Evolutionary conservation across 2,329 filamentous ascomycete species (phyloP).

Genomic region (Penicillium sp.): DNA sequence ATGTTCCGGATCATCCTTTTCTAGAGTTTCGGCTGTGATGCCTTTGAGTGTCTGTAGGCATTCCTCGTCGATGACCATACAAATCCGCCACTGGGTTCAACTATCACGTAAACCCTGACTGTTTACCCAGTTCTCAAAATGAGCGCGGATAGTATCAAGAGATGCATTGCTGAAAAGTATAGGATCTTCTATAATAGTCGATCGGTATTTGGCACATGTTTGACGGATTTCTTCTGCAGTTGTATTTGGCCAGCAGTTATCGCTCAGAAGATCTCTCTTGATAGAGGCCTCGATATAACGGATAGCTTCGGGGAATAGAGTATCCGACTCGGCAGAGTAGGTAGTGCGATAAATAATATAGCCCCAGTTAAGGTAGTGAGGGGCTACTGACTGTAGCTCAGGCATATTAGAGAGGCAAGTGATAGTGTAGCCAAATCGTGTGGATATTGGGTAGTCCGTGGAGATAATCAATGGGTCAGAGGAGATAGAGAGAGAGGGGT

Average conservation of each 20-base stretch:
- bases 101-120: constrained; percentile 5
- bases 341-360: constrained; percentile 14
- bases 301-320: constrained; percentile 7
- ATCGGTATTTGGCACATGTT: constrained; percentile 8
- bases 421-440: too few species aligned
- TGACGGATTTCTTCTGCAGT: constrained; percentile 1
- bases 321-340: constrained; percentile 9
- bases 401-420: too few species aligned
- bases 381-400: neutral
- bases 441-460: too few species aligned
- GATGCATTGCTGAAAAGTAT: constrained; percentile 6
- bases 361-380: constrained; percentile 5
- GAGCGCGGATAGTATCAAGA: constrained; percentile 9
- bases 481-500: too few species aligned
- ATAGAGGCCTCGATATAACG: constrained; percentile 10
- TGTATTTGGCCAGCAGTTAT: neutral
- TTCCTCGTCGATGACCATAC: constrained; percentile 13
- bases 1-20: neutral
- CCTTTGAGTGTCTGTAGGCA: constrained; percentile 11
- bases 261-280: constrained; percentile 3
- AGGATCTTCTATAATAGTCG: constrained; percentile 10
- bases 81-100: constrained; percentile 9
- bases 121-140: constrained; percentile 11
- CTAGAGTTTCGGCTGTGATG: constrained; percentile 3
- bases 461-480: too few species aligned